A percentile compares a stretch with the other conserved stretches of the same genome.
Conservation (phyloP, 768 basidiomycete genomes). For the Mycena filopes region DNA sequence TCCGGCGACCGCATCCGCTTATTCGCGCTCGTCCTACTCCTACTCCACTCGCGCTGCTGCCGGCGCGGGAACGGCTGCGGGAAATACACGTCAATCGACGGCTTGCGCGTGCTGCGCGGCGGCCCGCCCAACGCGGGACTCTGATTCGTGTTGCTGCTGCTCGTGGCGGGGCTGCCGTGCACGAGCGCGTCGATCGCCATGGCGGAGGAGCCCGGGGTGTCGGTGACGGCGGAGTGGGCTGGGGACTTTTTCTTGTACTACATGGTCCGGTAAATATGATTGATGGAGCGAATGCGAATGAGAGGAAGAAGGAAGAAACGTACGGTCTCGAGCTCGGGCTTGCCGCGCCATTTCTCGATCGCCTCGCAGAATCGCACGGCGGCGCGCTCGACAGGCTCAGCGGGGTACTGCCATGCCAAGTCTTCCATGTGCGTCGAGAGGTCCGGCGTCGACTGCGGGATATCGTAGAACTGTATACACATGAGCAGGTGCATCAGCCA, state of each 20-base stretch:
- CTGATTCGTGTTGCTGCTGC: slow-evolving; percentile 29
- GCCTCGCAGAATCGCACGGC: slow-evolving; percentile 85
- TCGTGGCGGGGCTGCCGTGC: slow-evolving; percentile 66
- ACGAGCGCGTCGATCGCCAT: slow-evolving; percentile 75
- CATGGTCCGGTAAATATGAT: not conserved
- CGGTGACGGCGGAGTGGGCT: slow-evolving; percentile 25
- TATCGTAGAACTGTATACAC: slow-evolving; percentile 73
- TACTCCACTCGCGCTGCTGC: slow-evolving; percentile 10
- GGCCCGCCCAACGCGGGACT: slow-evolving; percentile 5
- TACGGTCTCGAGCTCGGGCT: slow-evolving; percentile 85
- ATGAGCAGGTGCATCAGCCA: not conserved
- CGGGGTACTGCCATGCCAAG: slow-evolving; percentile 82
- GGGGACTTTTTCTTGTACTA: slow-evolving; percentile 69
- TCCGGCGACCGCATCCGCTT: slow-evolving; percentile 26
- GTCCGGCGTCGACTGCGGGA: slow-evolving; percentile 77
- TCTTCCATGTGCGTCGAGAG: slow-evolving; percentile 84
- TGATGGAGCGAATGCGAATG: slow-evolving; percentile 4
- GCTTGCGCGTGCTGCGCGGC: slow-evolving; percentile 42
- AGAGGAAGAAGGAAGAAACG: slow-evolving; percentile 32
- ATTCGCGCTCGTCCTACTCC: no score
- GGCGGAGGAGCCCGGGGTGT: not conserved
- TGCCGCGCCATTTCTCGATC: slow-evolving; percentile 84
- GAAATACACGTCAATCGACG: slow-evolving; percentile 62
- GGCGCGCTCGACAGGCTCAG: slow-evolving; percentile 83
- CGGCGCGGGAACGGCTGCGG: slow-evolving; percentile 37